These are phyloP conservation scores for Leucosporidium scottii DNA, from an alignment of 768 basidiomycete species.

Conservation along the genomic window DNA sequence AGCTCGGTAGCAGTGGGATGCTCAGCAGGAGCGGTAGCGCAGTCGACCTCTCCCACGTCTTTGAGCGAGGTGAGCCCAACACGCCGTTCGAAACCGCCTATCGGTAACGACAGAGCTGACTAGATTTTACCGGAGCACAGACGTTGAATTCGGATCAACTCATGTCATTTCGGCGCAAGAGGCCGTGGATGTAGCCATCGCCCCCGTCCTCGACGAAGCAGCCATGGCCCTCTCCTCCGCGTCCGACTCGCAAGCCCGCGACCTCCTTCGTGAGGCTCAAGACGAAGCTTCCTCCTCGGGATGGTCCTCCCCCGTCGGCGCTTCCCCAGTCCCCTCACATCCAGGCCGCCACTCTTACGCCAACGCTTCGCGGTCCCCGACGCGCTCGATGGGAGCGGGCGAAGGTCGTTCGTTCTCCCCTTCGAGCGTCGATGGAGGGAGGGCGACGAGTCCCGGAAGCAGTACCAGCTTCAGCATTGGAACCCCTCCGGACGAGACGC, in stretches of 20 bases:
- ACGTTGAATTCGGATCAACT: conserved; percentile 31
- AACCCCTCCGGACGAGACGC: conserved; percentile 7
- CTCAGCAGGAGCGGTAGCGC: conserved; percentile 11
- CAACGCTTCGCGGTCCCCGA: conserved; percentile 21
- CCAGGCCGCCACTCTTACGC: conserved; percentile 4
- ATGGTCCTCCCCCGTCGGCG: conserved; percentile 18
- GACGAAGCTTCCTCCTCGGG: conserved; percentile 23
- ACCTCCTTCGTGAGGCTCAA: not conserved
- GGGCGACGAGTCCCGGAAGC: conserved; percentile 11
- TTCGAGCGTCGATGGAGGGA: conserved; percentile 7
- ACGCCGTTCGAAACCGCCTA: not conserved
- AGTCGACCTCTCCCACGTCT: conserved; percentile 31
- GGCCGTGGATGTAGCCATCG: conserved; percentile 31
- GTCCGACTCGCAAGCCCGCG: conserved; percentile 2
- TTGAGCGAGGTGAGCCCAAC: conserved; percentile 28
- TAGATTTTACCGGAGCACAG: not conserved
- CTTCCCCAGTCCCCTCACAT: not conserved
- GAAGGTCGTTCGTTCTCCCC: conserved; percentile 20
- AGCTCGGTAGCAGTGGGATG: not conserved
- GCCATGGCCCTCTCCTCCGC: conserved; percentile 27
- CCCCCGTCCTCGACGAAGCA: conserved; percentile 31
- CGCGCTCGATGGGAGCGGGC: not conserved
- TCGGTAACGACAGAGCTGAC: not conserved
- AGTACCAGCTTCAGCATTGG: conserved; percentile 12
- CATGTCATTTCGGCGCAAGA: conserved; percentile 28